These are phyloP conservation scores for Hippophae rhamnoides DNA, from an alignment of 306 rosid species.

Conservation along the genomic window DNA sequence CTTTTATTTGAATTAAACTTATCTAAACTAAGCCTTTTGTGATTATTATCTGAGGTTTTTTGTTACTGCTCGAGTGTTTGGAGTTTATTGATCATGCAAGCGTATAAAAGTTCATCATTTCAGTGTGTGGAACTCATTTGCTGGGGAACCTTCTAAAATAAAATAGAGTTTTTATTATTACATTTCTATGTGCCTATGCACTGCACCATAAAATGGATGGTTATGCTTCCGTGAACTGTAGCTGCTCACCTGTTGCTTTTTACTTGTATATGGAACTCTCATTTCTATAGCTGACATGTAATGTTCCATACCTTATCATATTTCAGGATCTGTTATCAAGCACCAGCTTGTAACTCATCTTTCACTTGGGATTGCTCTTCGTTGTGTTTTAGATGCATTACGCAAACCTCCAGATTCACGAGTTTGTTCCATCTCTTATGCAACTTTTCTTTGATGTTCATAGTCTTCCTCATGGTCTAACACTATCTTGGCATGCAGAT, in stretches of 20 bases:
- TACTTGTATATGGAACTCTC: background rate
- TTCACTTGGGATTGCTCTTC: constrained; percentile 89
- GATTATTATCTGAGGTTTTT: too few species aligned
- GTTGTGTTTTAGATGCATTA: constrained; percentile 87
- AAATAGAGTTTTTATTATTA: background rate
- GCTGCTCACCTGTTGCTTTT: constrained; percentile 1
- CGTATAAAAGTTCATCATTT: too few species aligned
- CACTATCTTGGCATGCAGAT: constrained; percentile 43
- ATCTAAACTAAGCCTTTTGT: too few species aligned
- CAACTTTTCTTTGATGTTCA: constrained; percentile 8
- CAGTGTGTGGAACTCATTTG: too few species aligned
- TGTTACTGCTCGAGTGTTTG: too few species aligned
- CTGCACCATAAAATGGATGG: background rate
- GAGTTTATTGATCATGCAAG: too few species aligned
- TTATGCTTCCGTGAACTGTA: constrained; percentile 6
- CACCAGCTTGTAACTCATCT: constrained; percentile 94
- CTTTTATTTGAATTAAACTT: too few species aligned
- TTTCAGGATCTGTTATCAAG: constrained; percentile 80
- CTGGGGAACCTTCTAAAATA: too few species aligned
- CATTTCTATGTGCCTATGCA: background rate
- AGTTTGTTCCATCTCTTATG: constrained; percentile 35
- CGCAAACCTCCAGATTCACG: constrained; percentile 98
- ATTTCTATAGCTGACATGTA: background rate
- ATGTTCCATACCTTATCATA: background rate
- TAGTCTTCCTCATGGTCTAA: constrained; percentile 20